A percentile compares a stretch with the other conserved stretches of the same genome.
phyloP scores from a whole-genome alignment of 2,329 filamentous ascomycete genomes.

The Fusarium anguioides region DNA sequence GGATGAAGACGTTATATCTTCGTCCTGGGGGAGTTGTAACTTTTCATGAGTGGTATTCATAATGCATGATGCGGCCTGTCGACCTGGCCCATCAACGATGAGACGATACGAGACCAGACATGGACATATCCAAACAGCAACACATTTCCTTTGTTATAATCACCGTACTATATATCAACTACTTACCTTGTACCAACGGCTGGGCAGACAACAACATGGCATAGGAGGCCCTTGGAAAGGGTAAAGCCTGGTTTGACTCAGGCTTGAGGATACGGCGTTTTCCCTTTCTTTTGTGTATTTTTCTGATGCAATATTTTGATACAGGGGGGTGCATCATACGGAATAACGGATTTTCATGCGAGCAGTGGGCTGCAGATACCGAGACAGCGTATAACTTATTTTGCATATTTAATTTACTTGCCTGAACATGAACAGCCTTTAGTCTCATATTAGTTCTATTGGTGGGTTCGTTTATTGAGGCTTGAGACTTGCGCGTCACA shows the following conservation, averaged over 20 bases:
- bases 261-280: constrained; percentile 41
- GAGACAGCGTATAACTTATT: constrained; percentile 29
- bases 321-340: constrained; percentile 36
- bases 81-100: constrained; percentile 45
- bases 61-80: constrained; percentile 48
- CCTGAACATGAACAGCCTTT: constrained; percentile 24
- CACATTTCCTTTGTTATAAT: constrained; percentile 46
- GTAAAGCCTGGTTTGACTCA: constrained; percentile 30
- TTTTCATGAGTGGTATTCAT: constrained; percentile 46
- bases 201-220: constrained; percentile 28
- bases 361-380: constrained; percentile 44
- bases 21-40: constrained; percentile 40
- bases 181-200: constrained; percentile 44
- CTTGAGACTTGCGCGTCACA: background rate
- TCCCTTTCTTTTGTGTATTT: constrained; percentile 17
- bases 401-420: constrained; percentile 42
- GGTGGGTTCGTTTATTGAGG: background rate
- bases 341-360: constrained; percentile 33
- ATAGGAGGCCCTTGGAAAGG: constrained; percentile 20
- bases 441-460: background rate
- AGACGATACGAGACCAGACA: constrained; percentile 48
- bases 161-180: constrained; percentile 44
- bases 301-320: constrained; percentile 30
- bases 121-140: constrained; percentile 46
- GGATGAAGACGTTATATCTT: constrained; percentile 41